Evolutionary conservation across 2,329 filamentous ascomycete genomes (phyloP), one percentile per base, ranked within the genome.

Genomic region (Penicillium sp.): DNA sequence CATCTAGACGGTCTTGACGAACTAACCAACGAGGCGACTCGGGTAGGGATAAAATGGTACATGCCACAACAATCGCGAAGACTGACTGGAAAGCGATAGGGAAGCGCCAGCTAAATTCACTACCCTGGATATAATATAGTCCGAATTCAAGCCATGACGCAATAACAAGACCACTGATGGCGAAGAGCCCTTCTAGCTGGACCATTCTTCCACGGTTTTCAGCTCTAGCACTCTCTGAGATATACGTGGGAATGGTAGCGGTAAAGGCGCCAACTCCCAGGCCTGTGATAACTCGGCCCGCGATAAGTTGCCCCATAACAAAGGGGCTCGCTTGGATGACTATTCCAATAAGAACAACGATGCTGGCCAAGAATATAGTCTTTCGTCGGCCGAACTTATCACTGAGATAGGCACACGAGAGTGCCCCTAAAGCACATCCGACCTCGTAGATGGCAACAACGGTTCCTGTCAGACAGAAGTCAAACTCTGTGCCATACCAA

Each of bases 41-140:
- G 12, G 46, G 53, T 11, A 55, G n/a, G 26, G 30, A 49, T 6
- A 75, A 74, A 1, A 78, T 61, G 33, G 73, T 63, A 0, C 42
- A 51, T n/a, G 20, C 28, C 1, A 71, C 69, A 20, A 74, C 45
- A 23, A 76, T 14, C 24, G 69, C 70, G 49, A 78, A 78, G 2
- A 74, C 50, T 35, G 74, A 70, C 60, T 79, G 77, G 7, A 79
- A 68, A 18, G 74, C 77, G 1, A 80, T 62, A 0, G 77, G 77
- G 51, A 79, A 71, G 5, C 69, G 62, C 57, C 61, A 79, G 33
- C 74, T 72, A 1, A 62, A 33, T 12, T 35, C 28, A 14, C 40
- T 51, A 8, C 20, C 14, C 21, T 50, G 30, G n/a, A 58, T 26
- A 33, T 45, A 58, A 20, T 52, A 57, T 9, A 58, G 24, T 6